phyloP scores from a whole-genome alignment of 2,329 filamentous ascomycete genomes.

The Pestalotiopsis sp. region DNA sequence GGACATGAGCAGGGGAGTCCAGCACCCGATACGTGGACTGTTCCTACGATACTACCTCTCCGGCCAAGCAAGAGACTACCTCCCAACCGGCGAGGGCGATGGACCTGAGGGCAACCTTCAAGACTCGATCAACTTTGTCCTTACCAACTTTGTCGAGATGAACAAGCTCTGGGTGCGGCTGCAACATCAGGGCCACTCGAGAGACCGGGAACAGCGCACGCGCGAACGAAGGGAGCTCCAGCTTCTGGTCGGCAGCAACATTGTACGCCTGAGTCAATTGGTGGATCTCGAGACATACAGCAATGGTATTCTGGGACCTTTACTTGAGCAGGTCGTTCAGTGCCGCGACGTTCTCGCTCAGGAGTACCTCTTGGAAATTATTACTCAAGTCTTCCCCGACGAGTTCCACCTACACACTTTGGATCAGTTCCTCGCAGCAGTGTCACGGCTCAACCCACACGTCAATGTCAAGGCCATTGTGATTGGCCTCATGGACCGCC shows the following conservation, averaged over 20 bases:
- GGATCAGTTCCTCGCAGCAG: slow-evolving; percentile 91
- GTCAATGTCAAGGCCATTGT: slow-evolving; percentile 98
- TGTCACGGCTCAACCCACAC: slow-evolving; percentile 89
- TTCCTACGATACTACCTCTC: slow-evolving; percentile 97
- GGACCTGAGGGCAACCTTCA: slow-evolving; percentile 94
- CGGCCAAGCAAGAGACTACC: slow-evolving; percentile 87
- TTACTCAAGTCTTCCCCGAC: slow-evolving; percentile 98
- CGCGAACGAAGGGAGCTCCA: slow-evolving; percentile 95
- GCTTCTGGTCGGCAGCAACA: slow-evolving; percentile 92
- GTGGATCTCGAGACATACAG: slow-evolving; percentile 96
- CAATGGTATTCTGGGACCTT: slow-evolving; percentile 80
- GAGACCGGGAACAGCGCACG: slow-evolving; percentile 89
- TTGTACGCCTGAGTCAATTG: slow-evolving; percentile 91
- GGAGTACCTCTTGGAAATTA: slow-evolving; percentile 96
- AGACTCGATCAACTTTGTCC: slow-evolving; percentile 95
- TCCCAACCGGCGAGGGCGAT: slow-evolving; percentile 81
- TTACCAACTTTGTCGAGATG: slow-evolving; percentile 99
- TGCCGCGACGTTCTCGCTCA: slow-evolving; percentile 96
- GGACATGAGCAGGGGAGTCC: slow-evolving; percentile 98
- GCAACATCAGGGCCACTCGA: slow-evolving; percentile 95
- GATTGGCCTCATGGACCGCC: slow-evolving; percentile 93
- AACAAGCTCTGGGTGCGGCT: slow-evolving; percentile 99
- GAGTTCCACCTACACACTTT: slow-evolving; percentile 97
- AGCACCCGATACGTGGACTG: slow-evolving; percentile 92
- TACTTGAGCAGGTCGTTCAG: slow-evolving; percentile 96